Base-by-base conservation (phyloP, 2,329 filamentous ascomycete species). In the Colletotrichum sp. region DNA sequence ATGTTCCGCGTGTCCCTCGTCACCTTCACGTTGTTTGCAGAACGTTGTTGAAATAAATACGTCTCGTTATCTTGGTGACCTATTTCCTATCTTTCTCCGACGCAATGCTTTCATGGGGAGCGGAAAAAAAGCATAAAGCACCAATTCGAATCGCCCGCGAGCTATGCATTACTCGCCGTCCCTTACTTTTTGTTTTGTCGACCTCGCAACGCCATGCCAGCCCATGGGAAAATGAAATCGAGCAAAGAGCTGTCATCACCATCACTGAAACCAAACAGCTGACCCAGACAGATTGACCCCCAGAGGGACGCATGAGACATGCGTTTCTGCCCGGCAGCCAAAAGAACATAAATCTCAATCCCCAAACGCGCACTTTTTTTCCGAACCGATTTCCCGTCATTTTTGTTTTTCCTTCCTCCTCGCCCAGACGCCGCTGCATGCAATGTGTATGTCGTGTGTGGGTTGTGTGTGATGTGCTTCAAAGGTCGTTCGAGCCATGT, bases 161-260 rank as follows among this genome's bases (percentile, higher is more conserved):
- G 72, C 55, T 72, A 52, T 75, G 60, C 63, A 62, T 75, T 30
- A 72, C 72, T 75, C 68, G 69, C 71, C 64, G 18, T 26, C 71
- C 70, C 32, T 75, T 64, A 22, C 59, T 52, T 66, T 68, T 74
- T 76, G 39, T n/a, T 74, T 26, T 34, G 63, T 74, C 71, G 34
- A 59, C 65, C 74, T 62, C 34, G 70, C 70, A 76, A 76, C 74
- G 74, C 74, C 74, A 76, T 76, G 74, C 71, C 74, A 70, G 64
- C 71, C 74, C 64, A 66, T 75, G 55, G 39, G 39, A 57, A 57
- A 75, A 69, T 28, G 44, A 69, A 65, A 28, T 44, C 48, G 59
- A 68, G 64, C 39, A 60, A 60, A 66, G 68, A 71, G 68, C 68
- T 62, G 62, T 68, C 72, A 63, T 72, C 63, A 44, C 69, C 62